A percentile compares a stretch with the other conserved stretches of the same genome.
Conservation (phyloP, 208 protist genomes). For the Leishmania arabica region DNA sequence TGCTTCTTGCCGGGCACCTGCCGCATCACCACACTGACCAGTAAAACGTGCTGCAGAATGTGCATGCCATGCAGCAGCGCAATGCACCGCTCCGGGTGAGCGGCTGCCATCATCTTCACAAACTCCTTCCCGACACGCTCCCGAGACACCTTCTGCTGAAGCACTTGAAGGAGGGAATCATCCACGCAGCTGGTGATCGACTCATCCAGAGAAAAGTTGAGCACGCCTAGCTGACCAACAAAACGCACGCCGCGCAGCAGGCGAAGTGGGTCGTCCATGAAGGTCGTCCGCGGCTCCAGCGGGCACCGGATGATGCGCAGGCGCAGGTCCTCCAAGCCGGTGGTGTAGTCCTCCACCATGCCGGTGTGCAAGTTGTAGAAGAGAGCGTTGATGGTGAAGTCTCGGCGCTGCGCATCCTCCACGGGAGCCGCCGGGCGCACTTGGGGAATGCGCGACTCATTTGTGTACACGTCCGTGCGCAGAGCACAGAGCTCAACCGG, state of each 20-base stretch:
- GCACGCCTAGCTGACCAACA: conserved; percentile 81
- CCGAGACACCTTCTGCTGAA: conserved; percentile 82
- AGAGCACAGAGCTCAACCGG: conserved; percentile 98
- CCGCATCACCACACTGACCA: conserved; percentile 64
- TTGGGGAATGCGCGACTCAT: conserved; percentile 91
- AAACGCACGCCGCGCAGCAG: conserved; percentile 95
- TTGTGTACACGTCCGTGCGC: conserved; percentile 93
- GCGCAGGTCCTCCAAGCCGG: conserved; percentile 90
- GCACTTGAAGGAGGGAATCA: conserved; percentile 45
- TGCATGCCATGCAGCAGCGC: conserved; percentile 53
- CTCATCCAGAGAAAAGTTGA: conserved; percentile 83
- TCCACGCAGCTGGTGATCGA: conserved; percentile 57
- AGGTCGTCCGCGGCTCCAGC: conserved; percentile 80
- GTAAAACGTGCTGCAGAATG: conserved; percentile 67
- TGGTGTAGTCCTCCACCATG: conserved; percentile 95
- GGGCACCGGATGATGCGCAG: conserved; percentile 90
- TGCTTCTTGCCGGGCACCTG: conserved; percentile 42
- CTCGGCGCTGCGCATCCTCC: conserved; percentile 96
- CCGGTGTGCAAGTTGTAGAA: conserved; percentile 98
- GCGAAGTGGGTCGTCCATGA: conserved; percentile 94
- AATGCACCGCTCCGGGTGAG: conserved; percentile 63
- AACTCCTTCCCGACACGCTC: conserved; percentile 89
- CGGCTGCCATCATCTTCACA: conserved; percentile 73
- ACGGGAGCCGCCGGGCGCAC: conserved; percentile 74
- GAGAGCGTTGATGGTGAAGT: conserved; percentile 99